phyloP scores from a whole-genome alignment of 345 rosid genomes.

The sweet orange (Citrus sinensis) region DNA sequence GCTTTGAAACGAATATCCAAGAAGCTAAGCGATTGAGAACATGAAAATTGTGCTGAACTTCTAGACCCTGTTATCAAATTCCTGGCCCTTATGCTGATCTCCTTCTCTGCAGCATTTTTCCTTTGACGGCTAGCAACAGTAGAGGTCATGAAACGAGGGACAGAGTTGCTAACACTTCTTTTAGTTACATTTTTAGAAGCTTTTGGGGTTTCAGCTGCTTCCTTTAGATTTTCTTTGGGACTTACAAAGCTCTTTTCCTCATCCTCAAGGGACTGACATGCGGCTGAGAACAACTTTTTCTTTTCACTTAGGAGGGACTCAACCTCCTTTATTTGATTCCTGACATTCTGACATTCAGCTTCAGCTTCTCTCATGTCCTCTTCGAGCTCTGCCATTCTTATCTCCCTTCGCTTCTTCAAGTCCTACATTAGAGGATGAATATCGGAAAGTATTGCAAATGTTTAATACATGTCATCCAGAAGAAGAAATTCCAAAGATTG shows the following conservation, averaged over 20 bases:
- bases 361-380: conserved; percentile 58
- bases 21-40: conserved; percentile 60
- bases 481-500: not conserved
- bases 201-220: conserved; percentile 28
- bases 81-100: conserved; percentile 32
- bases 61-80: conserved; percentile 36
- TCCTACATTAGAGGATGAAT: conserved; percentile 35
- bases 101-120: conserved; percentile 55
- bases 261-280: conserved; percentile 24
- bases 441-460: conserved; percentile 6
- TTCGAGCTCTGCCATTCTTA: conserved; percentile 54
- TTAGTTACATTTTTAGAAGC: conserved; percentile 30
- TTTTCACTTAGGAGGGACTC: conserved; percentile 50
- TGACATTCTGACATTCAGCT: conserved; percentile 43
- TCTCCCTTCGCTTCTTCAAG: conserved; percentile 48
- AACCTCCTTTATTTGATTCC: conserved; percentile 41
- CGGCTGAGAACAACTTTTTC: conserved; percentile 45
- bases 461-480: not conserved
- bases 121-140: conserved; percentile 89
- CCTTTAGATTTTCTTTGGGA: conserved; percentile 21
- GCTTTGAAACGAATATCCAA: conserved; percentile 53
- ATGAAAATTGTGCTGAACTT: conserved; percentile 45
- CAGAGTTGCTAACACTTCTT: conserved; percentile 20
- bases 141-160: conserved; percentile 82
- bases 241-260: conserved; percentile 27